Conservation (phyloP, 176 grass and related monocot species). For the Cenchrus fungigraminus region DNA sequence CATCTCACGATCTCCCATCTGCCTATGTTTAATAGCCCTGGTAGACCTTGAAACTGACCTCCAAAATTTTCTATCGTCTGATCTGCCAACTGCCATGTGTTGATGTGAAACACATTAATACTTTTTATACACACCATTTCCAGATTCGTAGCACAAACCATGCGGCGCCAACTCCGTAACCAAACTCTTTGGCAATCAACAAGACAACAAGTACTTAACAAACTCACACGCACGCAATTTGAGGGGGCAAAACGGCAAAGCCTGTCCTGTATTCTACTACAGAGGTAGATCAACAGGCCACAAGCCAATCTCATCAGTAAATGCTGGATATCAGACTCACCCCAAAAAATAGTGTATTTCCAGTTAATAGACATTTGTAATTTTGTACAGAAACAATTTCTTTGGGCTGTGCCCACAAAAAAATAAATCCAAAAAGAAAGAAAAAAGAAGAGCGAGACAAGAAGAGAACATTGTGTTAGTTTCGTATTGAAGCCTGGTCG, state of each 20-base stretch:
- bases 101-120: not conserved
- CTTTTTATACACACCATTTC: not conserved
- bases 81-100: not conserved
- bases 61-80: too few species aligned
- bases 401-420: slow-evolving; percentile 40
- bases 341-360: slow-evolving; percentile 36
- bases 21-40: too few species aligned
- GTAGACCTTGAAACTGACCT: too few species aligned
- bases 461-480: slow-evolving; percentile 44
- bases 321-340: slow-evolving; percentile 33
- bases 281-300: not conserved
- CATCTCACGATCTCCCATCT: too few species aligned
- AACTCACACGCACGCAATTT: not conserved
- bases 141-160: not conserved
- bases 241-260: not conserved
- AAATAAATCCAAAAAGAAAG: slow-evolving; percentile 1
- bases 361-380: slow-evolving; percentile 40
- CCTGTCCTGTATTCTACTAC: slow-evolving; percentile 12
- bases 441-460: slow-evolving; percentile 9
- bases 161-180: too few species aligned
- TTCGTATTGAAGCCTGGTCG: slow-evolving; percentile 42
- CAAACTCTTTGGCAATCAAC: not conserved
- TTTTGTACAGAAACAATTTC: slow-evolving; percentile 42
- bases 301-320: not conserved
- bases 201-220: not conserved